phyloP scores from a whole-genome alignment of 345 rosid species.

The Camelina laxa region DNA sequence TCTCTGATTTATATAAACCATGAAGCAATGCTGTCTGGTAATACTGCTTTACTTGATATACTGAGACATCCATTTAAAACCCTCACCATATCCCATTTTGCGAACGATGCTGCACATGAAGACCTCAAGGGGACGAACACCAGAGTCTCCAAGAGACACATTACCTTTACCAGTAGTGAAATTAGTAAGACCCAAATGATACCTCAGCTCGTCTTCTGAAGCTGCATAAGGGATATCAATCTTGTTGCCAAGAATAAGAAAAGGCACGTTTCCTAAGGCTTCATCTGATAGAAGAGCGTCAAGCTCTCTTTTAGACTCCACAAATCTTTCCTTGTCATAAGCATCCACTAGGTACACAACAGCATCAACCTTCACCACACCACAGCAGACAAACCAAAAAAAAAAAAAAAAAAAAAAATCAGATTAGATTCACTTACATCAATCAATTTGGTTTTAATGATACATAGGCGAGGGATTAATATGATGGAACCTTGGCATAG shows the following conservation, averaged over 20 bases:
- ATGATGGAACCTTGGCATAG: conserved; percentile 63
- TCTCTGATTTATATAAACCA: conserved; percentile 6
- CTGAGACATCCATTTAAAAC: conserved; percentile 77
- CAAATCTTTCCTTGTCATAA: conserved; percentile 70
- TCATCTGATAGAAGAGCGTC: conserved; percentile 78
- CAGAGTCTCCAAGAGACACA: conserved; percentile 53
- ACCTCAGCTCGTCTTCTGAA: conserved; percentile 71
- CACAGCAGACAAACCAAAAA: background rate
- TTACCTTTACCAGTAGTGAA: conserved; percentile 81
- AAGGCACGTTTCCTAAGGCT: conserved; percentile 60
- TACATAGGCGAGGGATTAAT: background rate
- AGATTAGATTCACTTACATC: background rate
- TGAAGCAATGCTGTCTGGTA: conserved; percentile 22
- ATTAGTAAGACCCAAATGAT: conserved; percentile 65
- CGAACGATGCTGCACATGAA: conserved; percentile 88
- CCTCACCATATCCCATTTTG: conserved; percentile 87
- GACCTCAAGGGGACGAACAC: conserved; percentile 72
- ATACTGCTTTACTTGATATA: conserved; percentile 55
- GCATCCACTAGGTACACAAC: conserved; percentile 84
- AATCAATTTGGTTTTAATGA: no score
- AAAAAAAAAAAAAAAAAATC: background rate
- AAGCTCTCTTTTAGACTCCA: conserved; percentile 70
- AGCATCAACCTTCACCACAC: conserved; percentile 66
- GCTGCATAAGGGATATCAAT: conserved; percentile 80
- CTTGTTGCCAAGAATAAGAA: conserved; percentile 79